Percentiles rank a stretch among this genome's conserved stretches.
phyloP scores from a whole-genome alignment of 192 early-diverging fungal species.

The Gamsiella multidivaricata region DNA sequence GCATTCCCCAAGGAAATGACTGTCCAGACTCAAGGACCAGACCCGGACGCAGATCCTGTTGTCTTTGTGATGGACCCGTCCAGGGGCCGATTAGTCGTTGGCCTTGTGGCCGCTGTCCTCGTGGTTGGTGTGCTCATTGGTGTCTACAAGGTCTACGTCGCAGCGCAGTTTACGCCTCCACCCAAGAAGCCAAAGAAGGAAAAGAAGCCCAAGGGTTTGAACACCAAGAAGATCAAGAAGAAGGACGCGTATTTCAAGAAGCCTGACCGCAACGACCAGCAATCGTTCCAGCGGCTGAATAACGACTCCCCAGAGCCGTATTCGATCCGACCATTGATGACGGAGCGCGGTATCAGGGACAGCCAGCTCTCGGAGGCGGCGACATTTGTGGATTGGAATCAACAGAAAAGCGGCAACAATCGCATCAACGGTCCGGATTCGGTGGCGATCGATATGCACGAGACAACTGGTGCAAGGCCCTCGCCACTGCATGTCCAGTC shows the following conservation, averaged over 20 bases:
- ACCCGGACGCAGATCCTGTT: neutral
- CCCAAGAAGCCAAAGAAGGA: conserved; percentile 38
- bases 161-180: conserved; percentile 34
- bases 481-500: neutral
- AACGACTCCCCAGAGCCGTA: conserved; percentile 38
- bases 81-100: conserved; percentile 17
- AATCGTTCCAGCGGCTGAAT: conserved; percentile 31
- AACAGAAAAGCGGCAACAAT: conserved; percentile 21
- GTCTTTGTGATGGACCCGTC: conserved; percentile 16
- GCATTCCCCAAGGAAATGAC: conserved; percentile 10
- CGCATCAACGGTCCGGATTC: conserved; percentile 8
- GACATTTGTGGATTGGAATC: conserved; percentile 39
- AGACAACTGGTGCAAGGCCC: neutral
- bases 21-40: conserved; percentile 5
- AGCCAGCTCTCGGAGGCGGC: conserved; percentile 40
- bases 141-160: conserved; percentile 30
- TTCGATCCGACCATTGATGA: conserved; percentile 11
- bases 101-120: conserved; percentile 7
- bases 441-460: conserved; percentile 33
- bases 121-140: conserved; percentile 32
- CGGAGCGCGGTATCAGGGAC: conserved; percentile 25
- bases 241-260: conserved; percentile 48
- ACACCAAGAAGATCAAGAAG: conserved; percentile 52
- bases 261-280: conserved; percentile 11
- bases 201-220: conserved; percentile 33